Evolutionary conservation across 139 green algal species (phyloP), one percentile per base, ranked within the genome.

Genomic region (Astrephomene gubernaculifera): DNA sequence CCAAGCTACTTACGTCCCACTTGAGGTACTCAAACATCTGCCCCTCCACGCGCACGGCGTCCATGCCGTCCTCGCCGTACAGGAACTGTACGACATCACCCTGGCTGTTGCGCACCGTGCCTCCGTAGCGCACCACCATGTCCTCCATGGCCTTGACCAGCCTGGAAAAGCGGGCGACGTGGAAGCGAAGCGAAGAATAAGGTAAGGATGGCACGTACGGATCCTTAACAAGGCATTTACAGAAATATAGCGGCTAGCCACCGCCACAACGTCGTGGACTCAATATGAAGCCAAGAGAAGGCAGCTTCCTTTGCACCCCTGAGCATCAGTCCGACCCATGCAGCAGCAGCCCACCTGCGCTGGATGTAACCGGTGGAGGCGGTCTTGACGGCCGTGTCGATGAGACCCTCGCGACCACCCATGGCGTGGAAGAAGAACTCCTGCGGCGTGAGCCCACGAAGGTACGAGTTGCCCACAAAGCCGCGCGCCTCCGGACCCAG

Each of bases 361-460:
- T 94, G 90, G 85, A 95, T 94, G 82, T 94, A 97, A 8, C 95
- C 79, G 81, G 96, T 99, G 71, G 95, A 96, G 14, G 94, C 98
- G 8, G 97, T 99, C 92, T 99, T 99, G 27, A 99, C 97, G 33
- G 98, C 98, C 5, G 98, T 99, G 88, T 99, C 98, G 80, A 99
- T 99, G 39, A 99, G 92, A 87, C 98, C 98, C 93, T 99, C 98
- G 10, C 98, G 96, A 29, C 98, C 98, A 82, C 97, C 97, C 97
- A 99, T 99, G 64, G 98, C 97, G 87, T 99, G 98, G 90, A 99
- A 99, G 94, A 99, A 99, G 83, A 99, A 98, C 94, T 99, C 98
- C 93, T 97, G 92, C 31, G 97, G 97, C 21, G 97, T 99, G 31
- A 99, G 93, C 0, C 97, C 97, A 19, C 93, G 86, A 68, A 99